These are phyloP conservation scores for Pelargonium nanum DNA, from an alignment of 345 rosid species.

Conservation along the genomic window DNA sequence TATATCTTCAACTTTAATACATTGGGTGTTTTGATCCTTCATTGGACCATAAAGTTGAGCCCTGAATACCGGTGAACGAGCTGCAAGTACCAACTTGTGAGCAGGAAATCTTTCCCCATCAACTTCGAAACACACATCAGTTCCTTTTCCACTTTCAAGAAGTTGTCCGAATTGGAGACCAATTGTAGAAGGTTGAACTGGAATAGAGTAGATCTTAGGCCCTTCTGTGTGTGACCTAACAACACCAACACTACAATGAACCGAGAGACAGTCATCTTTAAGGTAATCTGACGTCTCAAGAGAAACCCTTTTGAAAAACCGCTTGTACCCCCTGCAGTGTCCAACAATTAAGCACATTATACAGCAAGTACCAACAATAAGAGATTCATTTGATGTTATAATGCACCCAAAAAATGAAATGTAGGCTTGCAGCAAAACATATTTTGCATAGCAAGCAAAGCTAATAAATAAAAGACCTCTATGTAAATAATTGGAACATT, in stretches of 20 bases:
- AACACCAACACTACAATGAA: slow-evolving; percentile 48
- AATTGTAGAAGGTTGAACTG: slow-evolving; percentile 33
- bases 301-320: slow-evolving; percentile 40
- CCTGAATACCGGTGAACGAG: too few species aligned
- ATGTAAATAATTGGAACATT: too few species aligned
- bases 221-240: slow-evolving; percentile 51
- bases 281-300: slow-evolving; percentile 44
- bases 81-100: slow-evolving; percentile 48
- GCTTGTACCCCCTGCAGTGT: slow-evolving; percentile 55
- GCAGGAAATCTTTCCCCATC: slow-evolving; percentile 40
- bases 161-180: slow-evolving; percentile 37
- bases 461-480: too few species aligned
- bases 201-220: slow-evolving; percentile 36
- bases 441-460: not conserved
- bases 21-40: slow-evolving; percentile 43
- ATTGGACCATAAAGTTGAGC: slow-evolving; percentile 56
- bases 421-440: not conserved
- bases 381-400: not conserved
- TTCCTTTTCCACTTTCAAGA: slow-evolving; percentile 34
- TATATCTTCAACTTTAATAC: slow-evolving; percentile 42
- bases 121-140: slow-evolving; percentile 48
- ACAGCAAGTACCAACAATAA: not conserved
- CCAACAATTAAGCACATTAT: slow-evolving; percentile 6
- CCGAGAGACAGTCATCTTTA: slow-evolving; percentile 41
- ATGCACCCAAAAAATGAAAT: not conserved